A percentile compares a stretch with the other conserved stretches of the same genome.
phyloP scores from a whole-genome alignment of 2,329 filamentous ascomycete genomes.

The Aspergillus hortae region DNA sequence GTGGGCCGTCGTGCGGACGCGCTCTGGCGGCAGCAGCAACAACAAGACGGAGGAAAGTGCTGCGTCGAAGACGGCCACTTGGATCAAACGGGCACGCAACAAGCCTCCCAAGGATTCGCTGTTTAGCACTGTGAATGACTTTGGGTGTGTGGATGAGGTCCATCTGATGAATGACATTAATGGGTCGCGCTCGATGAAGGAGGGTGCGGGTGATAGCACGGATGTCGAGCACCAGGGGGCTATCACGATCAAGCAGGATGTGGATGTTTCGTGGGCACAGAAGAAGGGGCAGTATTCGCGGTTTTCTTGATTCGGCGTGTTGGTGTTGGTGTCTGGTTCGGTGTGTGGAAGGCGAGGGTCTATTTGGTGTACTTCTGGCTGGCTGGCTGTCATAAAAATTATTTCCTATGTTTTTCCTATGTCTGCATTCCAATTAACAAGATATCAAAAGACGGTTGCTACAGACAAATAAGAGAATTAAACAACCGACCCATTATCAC shows the following conservation, averaged over 20 bases:
- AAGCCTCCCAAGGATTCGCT: neutral
- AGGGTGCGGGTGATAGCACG: neutral
- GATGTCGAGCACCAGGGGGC: neutral
- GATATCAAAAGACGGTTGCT: too few relatives aligned
- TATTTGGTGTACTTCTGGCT: too few relatives aligned
- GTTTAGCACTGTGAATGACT: neutral
- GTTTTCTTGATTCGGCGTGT: too few relatives aligned
- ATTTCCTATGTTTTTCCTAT: too few relatives aligned
- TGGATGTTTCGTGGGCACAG: neutral
- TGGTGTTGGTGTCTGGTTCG: too few relatives aligned
- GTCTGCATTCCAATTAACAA: too few relatives aligned
- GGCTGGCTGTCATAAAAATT: too few relatives aligned
- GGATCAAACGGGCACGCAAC: neutral
- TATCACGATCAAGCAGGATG: neutral
- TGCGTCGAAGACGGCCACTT: neutral
- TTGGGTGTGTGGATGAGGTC: neutral
- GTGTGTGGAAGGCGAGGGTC: too few relatives aligned
- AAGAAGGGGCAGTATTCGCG: neutral
- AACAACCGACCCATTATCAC: too few relatives aligned
- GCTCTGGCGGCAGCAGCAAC: neutral
- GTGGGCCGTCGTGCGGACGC: neutral
- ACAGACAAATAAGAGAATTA: too few relatives aligned
- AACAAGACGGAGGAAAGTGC: neutral
- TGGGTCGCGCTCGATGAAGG: neutral
- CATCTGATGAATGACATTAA: slow-evolving; percentile 1